A percentile compares a stretch with the other conserved stretches of the same genome.
Evolutionary conservation across 345 rosid species (phyloP).

Genomic region (Populus nigra): DNA sequence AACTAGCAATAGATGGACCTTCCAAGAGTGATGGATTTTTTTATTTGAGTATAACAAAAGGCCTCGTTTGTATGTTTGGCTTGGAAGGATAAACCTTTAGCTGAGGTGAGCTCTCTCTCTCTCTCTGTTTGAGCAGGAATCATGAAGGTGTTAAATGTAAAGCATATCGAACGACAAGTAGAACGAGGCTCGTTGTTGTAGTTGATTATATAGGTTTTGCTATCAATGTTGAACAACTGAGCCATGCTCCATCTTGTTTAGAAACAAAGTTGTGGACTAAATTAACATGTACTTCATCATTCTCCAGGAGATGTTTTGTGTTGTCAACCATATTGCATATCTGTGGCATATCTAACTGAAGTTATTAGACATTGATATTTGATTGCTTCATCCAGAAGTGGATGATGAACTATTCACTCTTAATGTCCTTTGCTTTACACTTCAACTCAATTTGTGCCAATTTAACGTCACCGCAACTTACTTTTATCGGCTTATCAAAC

Average conservation of each 20-base stretch:
- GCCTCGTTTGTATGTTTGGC: background rate
- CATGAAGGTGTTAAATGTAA: background rate
- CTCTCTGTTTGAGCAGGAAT: background rate
- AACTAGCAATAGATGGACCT: background rate
- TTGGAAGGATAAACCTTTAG: background rate
- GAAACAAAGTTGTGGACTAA: background rate
- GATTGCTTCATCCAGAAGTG: background rate
- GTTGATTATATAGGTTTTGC: background rate
- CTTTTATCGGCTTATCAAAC: conserved; percentile 5
- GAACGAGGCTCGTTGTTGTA: background rate
- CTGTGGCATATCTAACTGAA: background rate
- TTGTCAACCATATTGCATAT: background rate
- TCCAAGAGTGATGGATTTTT: background rate
- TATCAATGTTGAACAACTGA: background rate
- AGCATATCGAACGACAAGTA: background rate
- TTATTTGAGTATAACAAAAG: background rate
- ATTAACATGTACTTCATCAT: background rate
- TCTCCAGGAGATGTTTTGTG: background rate
- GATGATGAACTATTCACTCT: background rate
- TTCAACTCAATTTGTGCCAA: background rate
- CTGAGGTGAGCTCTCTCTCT: background rate
- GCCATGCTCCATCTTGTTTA: background rate
- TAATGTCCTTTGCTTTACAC: background rate
- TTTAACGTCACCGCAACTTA: background rate
- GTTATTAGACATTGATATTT: background rate